Base-by-base conservation (phyloP, 1,284 basidiomycete genomes). In the Cutaneotrichosporon cavernicola region DNA sequence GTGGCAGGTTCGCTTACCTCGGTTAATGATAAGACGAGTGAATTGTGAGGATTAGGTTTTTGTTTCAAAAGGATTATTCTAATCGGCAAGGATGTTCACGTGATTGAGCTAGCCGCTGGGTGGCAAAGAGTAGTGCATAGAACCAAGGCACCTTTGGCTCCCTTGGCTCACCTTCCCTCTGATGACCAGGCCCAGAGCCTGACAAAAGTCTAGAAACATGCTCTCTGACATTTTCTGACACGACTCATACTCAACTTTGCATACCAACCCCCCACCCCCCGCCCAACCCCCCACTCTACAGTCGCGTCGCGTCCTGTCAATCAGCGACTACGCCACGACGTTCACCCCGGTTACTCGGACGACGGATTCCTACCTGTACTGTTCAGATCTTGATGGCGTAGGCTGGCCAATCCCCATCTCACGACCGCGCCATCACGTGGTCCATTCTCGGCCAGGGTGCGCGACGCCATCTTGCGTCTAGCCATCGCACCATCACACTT, bases 61-160 rank as follows among this genome's bases (percentile, higher is more conserved):
- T 36, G 34, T 13, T 36, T 13, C 7, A 36, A 13, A 36, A 36
- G 34, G 34, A 9, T 36, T 13, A 36, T 36, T 46, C 16, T 46
- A 46, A 46, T 46, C 18, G 43, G 43, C 18, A 46, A n/a, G 43
- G 43, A 18, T 46, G 43, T 46, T 16, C 43, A 32, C 46, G 43
- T 58, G 46, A 58, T 49, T 49, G 40, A 43, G 38, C 31, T 14
- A 11, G 14, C 43, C 43, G 43, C 43, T 46, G 43, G 34, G 34
- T 36, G 7, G 26, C 26, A 26, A 26, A 2, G 26, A 26, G 26
- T n/a, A n/a, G n/a, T n/a, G n/a, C n/a, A n/a, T n/a, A n/a, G n/a
- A n/a, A n/a, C n/a, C n/a, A n/a, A n/a, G n/a, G n/a, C n/a, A n/a
- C n/a, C n/a, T n/a, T n/a, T n/a, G n/a, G n/a, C n/a, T n/a, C n/a